Conservation (phyloP, 176 grass and related monocot genomes). For the Triticum turgidum region DNA sequence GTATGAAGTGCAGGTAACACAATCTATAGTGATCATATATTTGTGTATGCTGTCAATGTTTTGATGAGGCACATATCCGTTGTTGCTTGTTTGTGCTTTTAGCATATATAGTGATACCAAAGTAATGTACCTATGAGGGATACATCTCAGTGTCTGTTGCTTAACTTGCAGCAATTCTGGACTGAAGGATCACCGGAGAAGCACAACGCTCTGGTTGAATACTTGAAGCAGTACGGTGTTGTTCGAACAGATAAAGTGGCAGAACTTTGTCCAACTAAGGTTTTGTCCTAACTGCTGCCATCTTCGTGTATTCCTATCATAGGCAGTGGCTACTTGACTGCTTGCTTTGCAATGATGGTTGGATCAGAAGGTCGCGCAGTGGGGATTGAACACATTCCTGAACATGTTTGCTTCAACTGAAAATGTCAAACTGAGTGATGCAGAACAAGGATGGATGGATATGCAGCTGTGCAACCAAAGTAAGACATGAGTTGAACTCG, state of each 20-base stretch:
- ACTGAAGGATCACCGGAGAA: slow-evolving; percentile 54
- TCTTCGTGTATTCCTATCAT: background rate
- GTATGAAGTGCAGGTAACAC: no score
- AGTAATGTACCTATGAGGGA: background rate
- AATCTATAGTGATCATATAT: no score
- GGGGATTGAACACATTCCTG: slow-evolving; percentile 74
- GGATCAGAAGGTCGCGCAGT: slow-evolving; percentile 71
- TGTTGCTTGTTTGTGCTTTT: background rate
- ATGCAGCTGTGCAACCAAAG: no score
- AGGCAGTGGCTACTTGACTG: slow-evolving; percentile 85
- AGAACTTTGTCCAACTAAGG: slow-evolving; percentile 15
- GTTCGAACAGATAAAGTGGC: slow-evolving; percentile 54
- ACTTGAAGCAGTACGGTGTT: slow-evolving; percentile 52
- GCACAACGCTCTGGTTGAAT: slow-evolving; percentile 63
- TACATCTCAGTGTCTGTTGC: background rate
- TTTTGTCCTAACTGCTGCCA: background rate
- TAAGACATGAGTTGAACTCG: no score
- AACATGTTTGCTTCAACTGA: slow-evolving; percentile 61
- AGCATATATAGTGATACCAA: background rate
- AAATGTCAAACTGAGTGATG: slow-evolving; percentile 68
- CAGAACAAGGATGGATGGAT: background rate
- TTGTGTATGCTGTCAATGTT: no score
- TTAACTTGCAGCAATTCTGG: slow-evolving; percentile 63
- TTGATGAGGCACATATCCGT: no score
- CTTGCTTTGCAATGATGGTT: slow-evolving; percentile 85